Percentiles rank a stretch among this genome's conserved stretches.
These are phyloP conservation scores for Pseudopithomyces chartarum DNA, from an alignment of 2,329 filamentous ascomycete species.

Conservation along the genomic window DNA sequence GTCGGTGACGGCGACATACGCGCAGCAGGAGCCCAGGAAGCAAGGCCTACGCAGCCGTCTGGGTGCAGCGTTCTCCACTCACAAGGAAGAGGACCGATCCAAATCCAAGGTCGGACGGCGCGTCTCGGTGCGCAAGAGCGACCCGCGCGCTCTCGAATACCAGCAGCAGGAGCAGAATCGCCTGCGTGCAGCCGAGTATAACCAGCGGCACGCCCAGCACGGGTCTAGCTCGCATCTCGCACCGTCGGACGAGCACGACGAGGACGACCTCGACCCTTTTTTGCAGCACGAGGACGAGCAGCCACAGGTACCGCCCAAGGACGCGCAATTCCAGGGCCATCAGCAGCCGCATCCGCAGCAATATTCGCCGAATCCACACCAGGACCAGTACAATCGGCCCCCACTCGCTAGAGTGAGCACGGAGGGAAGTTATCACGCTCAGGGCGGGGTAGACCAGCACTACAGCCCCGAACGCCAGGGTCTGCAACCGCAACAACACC, in stretches of 20 bases:
- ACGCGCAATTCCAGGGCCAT: conserved; percentile 37
- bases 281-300: conserved; percentile 40
- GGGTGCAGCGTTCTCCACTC: conserved; percentile 23
- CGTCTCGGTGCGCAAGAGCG: conserved; percentile 44
- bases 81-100: conserved; percentile 40
- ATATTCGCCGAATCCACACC: conserved; percentile 34
- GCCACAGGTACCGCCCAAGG: conserved; percentile 44
- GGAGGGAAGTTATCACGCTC: conserved; percentile 44
- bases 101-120: conserved; percentile 40
- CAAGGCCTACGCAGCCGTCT: conserved; percentile 42
- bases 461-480: conserved; percentile 46
- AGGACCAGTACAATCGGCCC: conserved; percentile 41
- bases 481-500: conserved; percentile 34
- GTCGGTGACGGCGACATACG: conserved; percentile 11
- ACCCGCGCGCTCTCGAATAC: conserved; percentile 33
- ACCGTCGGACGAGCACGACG: conserved; percentile 44
- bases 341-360: conserved; percentile 30
- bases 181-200: conserved; percentile 27
- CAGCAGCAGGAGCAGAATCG: conserved; percentile 30
- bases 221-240: conserved; percentile 42
- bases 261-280: conserved; percentile 44
- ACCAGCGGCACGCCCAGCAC: conserved; percentile 27
- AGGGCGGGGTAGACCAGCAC: conserved; percentile 44
- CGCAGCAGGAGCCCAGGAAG: conserved; percentile 35
- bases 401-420: conserved; percentile 46